These are phyloP conservation scores for Xylaria flabelliformis DNA, from an alignment of 495 filamentous ascomycete genomes.

Conservation along the genomic window DNA sequence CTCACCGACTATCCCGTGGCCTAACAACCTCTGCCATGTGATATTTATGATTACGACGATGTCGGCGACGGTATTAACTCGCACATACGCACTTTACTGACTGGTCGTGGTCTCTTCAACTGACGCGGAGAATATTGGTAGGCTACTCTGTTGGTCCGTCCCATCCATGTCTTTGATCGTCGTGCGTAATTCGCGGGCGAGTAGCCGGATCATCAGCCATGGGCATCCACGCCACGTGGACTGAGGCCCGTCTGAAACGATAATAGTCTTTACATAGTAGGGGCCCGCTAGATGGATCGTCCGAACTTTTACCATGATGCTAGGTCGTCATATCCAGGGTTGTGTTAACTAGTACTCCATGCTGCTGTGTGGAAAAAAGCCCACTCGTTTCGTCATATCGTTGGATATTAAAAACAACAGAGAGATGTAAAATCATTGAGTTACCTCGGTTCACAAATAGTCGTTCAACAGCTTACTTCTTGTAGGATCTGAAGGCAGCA, in stretches of 20 bases:
- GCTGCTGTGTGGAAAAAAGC: background rate
- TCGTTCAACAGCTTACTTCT: background rate
- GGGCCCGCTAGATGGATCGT: background rate
- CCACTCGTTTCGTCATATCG: background rate
- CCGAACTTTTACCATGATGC: background rate
- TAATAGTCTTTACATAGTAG: background rate
- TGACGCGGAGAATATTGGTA: background rate
- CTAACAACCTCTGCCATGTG: background rate
- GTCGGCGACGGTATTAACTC: background rate
- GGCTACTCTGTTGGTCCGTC: background rate
- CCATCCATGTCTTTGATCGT: background rate
- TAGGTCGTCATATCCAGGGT: background rate
- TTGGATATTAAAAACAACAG: background rate
- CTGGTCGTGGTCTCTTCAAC: background rate
- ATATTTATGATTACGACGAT: conserved; percentile 3
- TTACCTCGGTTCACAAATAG: background rate
- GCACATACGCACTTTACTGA: background rate
- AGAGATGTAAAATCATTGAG: background rate
- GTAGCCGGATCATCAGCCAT: background rate
- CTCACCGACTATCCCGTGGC: background rate
- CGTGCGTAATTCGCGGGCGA: background rate
- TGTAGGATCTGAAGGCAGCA: background rate
- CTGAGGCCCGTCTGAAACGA: background rate
- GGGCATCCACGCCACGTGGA: background rate
- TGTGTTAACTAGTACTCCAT: background rate